Conservation (phyloP, 139 green algal genomes). For the Closterium sp. region DNA sequence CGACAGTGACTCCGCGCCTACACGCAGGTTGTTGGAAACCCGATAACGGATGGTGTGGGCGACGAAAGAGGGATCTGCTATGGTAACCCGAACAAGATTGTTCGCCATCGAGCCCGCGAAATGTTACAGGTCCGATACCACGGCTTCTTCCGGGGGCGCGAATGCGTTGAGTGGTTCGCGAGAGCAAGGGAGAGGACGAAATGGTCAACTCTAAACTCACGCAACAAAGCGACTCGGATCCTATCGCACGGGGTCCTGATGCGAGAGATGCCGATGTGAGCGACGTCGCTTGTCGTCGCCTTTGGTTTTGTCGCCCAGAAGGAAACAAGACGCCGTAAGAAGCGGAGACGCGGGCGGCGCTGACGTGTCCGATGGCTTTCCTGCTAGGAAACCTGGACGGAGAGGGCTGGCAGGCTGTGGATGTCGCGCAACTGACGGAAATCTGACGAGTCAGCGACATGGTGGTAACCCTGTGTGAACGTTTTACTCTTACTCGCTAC, state of each 20-base stretch:
- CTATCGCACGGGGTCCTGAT: background rate
- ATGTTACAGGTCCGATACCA: background rate
- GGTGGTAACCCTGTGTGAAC: background rate
- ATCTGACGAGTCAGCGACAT: background rate
- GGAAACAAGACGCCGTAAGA: background rate
- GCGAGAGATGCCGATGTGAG: too few species aligned
- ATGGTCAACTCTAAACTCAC: too few species aligned
- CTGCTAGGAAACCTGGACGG: background rate
- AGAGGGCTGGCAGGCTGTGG: background rate
- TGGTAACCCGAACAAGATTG: background rate
- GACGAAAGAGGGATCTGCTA: background rate
- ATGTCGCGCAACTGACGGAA: background rate
- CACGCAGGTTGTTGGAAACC: background rate
- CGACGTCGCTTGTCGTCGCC: background rate
- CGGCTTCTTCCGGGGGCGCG: background rate
- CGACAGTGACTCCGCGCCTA: background rate
- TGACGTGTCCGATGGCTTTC: background rate
- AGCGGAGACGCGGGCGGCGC: background rate
- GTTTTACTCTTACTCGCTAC: background rate
- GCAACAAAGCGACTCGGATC: background rate
- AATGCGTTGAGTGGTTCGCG: background rate
- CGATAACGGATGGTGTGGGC: background rate
- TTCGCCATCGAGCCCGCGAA: background rate
- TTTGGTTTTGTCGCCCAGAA: background rate
- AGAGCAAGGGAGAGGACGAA: background rate